phyloP scores from a whole-genome alignment of 169 alveolate genomes.

The Plasmodium chabaudi region DNA sequence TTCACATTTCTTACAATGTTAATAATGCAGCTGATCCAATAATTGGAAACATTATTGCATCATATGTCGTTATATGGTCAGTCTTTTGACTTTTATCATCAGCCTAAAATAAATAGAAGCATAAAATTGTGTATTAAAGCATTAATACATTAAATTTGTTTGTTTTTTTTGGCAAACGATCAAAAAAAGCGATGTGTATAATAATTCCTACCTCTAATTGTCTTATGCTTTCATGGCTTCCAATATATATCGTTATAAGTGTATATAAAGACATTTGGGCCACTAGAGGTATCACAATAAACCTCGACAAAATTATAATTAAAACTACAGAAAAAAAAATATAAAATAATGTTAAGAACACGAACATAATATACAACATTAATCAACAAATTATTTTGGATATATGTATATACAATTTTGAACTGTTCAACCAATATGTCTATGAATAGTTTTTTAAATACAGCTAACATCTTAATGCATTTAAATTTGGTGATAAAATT shows the following conservation, averaged over 20 bases:
- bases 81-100: constrained; percentile 49
- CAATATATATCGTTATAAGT: constrained; percentile 69
- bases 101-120: constrained; percentile 1
- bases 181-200: not conserved
- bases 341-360: not conserved
- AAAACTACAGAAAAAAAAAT: constrained; percentile 39
- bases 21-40: constrained; percentile 74
- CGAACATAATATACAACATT: too few relatives aligned
- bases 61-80: constrained; percentile 70
- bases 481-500: too few relatives aligned
- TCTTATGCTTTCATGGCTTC: constrained; percentile 75
- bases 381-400: too few relatives aligned
- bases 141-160: not conserved
- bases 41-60: constrained; percentile 76
- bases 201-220: constrained; percentile 56
- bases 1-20: constrained; percentile 47
- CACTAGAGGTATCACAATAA: constrained; percentile 45
- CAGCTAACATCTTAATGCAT: too few relatives aligned
- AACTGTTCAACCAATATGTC: not conserved
- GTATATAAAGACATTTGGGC: constrained; percentile 74
- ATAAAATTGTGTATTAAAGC: not conserved
- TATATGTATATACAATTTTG: not conserved
- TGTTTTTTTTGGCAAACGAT: not conserved
- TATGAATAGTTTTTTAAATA: too few relatives aligned
- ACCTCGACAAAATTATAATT: constrained; percentile 64